Conservation (phyloP, 192 early-diverging fungal genomes). For the Radiomyces spectabilis region DNA sequence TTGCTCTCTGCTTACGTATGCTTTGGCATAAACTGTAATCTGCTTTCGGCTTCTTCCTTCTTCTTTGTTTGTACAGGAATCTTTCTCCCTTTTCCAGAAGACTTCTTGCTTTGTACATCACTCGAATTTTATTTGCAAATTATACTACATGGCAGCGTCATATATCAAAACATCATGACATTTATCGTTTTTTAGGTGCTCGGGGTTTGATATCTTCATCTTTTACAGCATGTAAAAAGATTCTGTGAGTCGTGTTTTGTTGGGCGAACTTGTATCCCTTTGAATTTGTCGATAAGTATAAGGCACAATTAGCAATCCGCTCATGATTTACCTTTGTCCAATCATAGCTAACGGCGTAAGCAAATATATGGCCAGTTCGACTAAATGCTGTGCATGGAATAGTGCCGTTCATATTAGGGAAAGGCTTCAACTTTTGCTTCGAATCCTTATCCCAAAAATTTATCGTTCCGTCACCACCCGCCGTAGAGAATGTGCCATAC, state of each 20-base stretch:
- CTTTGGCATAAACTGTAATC: no score
- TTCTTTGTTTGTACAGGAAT: neutral
- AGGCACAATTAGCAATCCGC: neutral
- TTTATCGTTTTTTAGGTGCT: conserved; percentile 30
- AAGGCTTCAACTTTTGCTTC: conserved; percentile 71
- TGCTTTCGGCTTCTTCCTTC: no score
- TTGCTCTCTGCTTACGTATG: neutral
- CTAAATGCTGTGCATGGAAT: conserved; percentile 69
- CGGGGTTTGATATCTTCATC: conserved; percentile 79
- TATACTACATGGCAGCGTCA: neutral
- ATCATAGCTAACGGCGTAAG: conserved; percentile 89
- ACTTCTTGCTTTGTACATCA: neutral
- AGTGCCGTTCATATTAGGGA: conserved; percentile 57
- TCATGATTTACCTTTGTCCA: conserved; percentile 51
- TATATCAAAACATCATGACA: neutral
- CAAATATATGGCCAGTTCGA: conserved; percentile 80
- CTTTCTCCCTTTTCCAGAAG: neutral
- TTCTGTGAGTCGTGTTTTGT: conserved; percentile 52
- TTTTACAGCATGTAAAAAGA: conserved; percentile 66
- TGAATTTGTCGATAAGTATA: conserved; percentile 1
- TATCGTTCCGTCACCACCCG: conserved; percentile 78
- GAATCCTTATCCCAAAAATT: conserved; percentile 95
- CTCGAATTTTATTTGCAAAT: neutral
- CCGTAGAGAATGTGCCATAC: conserved; percentile 84
- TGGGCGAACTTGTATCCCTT: conserved; percentile 59